Percentiles rank a stretch among this genome's conserved stretches.
Conservation (phyloP, 208 protist species). For the Crithidia thermophila region DNA sequence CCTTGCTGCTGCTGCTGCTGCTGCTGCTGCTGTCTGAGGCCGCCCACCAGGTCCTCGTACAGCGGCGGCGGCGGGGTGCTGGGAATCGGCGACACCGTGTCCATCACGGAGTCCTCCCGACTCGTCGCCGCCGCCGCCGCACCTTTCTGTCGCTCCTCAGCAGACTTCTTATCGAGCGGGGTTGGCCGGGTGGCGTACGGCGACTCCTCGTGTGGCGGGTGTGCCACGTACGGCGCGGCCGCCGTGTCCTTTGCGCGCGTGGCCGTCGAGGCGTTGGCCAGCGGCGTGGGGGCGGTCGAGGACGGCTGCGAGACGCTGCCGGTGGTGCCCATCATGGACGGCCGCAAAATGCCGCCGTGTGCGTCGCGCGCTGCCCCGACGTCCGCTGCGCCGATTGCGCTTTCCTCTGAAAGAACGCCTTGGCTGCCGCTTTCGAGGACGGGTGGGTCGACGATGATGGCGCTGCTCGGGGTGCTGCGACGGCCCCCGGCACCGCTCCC, state of each 20-base stretch:
- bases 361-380: not conserved
- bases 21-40: not conserved
- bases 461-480: constrained; percentile 17
- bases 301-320: not conserved
- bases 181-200: not conserved
- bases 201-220: not conserved
- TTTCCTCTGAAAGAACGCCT: not conserved
- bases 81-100: constrained; percentile 3
- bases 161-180: not conserved
- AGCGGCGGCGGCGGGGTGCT: not conserved
- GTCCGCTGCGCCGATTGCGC: not conserved
- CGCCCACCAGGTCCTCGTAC: not conserved
- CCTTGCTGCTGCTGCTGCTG: not conserved
- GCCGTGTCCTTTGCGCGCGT: not conserved
- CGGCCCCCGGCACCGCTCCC: not conserved
- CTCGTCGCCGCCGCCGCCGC: not conserved
- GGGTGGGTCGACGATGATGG: constrained; percentile 11
- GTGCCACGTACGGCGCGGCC: not conserved
- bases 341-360: constrained; percentile 13
- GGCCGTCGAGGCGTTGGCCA: not conserved
- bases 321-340: not conserved
- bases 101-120: not conserved
- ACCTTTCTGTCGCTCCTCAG: not conserved
- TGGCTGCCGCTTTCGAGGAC: not conserved
- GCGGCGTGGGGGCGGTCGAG: constrained; percentile 1